These are phyloP conservation scores for Boeremia lycopersici DNA, from an alignment of 2,329 filamentous ascomycete species.

Conservation along the genomic window DNA sequence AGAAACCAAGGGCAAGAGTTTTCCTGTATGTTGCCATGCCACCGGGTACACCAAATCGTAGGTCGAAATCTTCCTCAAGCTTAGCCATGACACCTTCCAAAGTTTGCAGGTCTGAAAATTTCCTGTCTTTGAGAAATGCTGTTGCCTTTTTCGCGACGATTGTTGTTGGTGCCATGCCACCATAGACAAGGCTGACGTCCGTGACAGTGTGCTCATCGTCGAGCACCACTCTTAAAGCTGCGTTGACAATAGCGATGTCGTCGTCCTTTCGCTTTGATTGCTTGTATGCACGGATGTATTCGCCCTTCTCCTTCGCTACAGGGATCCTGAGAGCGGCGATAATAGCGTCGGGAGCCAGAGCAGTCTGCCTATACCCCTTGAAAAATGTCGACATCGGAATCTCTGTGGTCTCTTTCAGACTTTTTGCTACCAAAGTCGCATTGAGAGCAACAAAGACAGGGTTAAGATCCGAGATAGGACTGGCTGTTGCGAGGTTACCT, in stretches of 20 bases:
- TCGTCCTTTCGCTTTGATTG: slow-evolving; percentile 97
- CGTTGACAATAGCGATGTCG: slow-evolving; percentile 96
- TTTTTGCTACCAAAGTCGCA: slow-evolving; percentile 80
- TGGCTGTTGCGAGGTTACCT: slow-evolving; percentile 91
- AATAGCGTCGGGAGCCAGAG: slow-evolving; percentile 78
- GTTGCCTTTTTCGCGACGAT: slow-evolving; percentile 82
- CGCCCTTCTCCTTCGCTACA: slow-evolving; percentile 72
- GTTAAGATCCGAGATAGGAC: slow-evolving; percentile 95
- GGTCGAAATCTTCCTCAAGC: slow-evolving; percentile 85
- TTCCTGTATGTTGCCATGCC: slow-evolving; percentile 98
- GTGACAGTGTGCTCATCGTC: slow-evolving; percentile 72
- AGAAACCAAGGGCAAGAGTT: slow-evolving; percentile 88
- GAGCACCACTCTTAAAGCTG: slow-evolving; percentile 77
- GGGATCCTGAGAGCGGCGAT: slow-evolving; percentile 90
- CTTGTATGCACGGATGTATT: slow-evolving; percentile 90
- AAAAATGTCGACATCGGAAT: slow-evolving; percentile 96
- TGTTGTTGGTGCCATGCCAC: slow-evolving; percentile 92
- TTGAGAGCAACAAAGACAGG: slow-evolving; percentile 90
- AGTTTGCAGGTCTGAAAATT: slow-evolving; percentile 78
- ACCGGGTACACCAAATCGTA: slow-evolving; percentile 88
- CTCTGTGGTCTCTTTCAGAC: slow-evolving; percentile 72
- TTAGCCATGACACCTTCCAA: slow-evolving; percentile 89
- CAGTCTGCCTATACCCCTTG: slow-evolving; percentile 85
- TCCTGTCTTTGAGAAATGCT: slow-evolving; percentile 76
- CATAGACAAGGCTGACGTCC: slow-evolving; percentile 82